phyloP scores from a whole-genome alignment of 495 filamentous ascomycete genomes.

The Thozetella sp. region DNA sequence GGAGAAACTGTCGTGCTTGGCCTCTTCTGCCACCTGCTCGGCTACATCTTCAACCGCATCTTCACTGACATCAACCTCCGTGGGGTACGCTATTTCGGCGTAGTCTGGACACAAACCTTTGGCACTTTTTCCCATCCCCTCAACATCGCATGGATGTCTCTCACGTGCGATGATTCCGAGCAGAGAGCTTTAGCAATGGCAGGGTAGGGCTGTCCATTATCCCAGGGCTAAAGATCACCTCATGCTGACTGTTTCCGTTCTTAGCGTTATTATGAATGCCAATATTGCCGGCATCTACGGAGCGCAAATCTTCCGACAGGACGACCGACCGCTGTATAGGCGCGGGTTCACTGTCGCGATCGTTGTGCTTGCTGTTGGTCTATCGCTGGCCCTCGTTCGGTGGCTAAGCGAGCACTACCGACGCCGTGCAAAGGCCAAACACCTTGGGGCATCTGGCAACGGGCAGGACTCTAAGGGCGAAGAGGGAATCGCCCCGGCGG shows the following conservation, averaged over 20 bases:
- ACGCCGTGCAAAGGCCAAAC: constrained; percentile 11
- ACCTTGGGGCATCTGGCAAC: no score
- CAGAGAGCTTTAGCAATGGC: constrained; percentile 54
- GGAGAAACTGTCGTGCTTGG: constrained; percentile 28
- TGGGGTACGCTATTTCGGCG: constrained; percentile 34
- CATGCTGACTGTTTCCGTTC: constrained; percentile 21
- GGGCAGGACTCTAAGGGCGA: no score
- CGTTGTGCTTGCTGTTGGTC: constrained; percentile 16
- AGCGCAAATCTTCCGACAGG: constrained; percentile 47
- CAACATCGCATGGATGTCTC: constrained; percentile 51
- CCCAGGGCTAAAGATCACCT: constrained; percentile 50
- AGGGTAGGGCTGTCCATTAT: constrained; percentile 51
- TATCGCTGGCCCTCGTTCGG: constrained; percentile 19
- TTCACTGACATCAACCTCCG: constrained; percentile 20
- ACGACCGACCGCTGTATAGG: constrained; percentile 48
- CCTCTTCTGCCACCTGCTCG: constrained; percentile 24
- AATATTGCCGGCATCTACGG: constrained; percentile 48
- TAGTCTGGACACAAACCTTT: constrained; percentile 53
- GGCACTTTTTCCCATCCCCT: constrained; percentile 44
- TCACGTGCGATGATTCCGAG: constrained; percentile 44
- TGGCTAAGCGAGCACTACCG: constrained; percentile 25
- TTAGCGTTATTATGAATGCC: constrained; percentile 49
- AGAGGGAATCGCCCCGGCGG: no score
- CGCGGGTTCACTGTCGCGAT: constrained; percentile 35
- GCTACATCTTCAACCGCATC: constrained; percentile 41